phyloP scores from a whole-genome alignment of 1,284 basidiomycete genomes.

The Trametes sp. region DNA sequence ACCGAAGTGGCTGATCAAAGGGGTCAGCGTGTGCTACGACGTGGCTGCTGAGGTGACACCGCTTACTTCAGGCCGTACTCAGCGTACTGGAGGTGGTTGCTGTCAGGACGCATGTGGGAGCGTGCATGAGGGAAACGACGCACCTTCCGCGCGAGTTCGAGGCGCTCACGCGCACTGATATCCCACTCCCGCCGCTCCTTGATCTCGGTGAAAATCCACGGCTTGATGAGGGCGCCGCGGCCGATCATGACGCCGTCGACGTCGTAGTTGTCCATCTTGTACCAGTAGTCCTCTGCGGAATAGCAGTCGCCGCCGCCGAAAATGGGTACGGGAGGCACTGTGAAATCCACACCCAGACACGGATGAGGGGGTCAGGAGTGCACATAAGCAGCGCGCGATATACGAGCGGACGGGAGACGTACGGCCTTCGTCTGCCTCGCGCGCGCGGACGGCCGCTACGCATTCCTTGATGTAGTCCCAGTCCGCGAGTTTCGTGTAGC shows the following conservation, averaged over 20 bases:
- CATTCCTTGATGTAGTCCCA: constrained; percentile 93
- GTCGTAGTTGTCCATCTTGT: constrained; percentile 76
- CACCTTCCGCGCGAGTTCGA: constrained; percentile 86
- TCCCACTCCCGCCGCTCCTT: constrained; percentile 95
- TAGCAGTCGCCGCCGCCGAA: constrained; percentile 97
- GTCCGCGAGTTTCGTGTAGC: constrained; percentile 88
- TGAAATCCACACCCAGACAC: too few species aligned
- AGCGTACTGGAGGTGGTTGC: constrained; percentile 60
- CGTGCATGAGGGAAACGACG: constrained; percentile 23
- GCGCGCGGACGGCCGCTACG: constrained; percentile 83
- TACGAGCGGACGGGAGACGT: constrained; percentile 41
- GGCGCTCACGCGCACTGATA: constrained; percentile 89
- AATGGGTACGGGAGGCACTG: constrained; percentile 88
- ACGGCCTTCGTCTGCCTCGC: constrained; percentile 80
- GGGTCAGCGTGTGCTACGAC: neutral
- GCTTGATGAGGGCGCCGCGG: constrained; percentile 94
- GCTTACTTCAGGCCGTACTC: constrained; percentile 80
- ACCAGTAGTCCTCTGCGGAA: constrained; percentile 86
- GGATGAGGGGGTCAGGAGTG: too few species aligned
- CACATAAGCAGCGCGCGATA: too few species aligned
- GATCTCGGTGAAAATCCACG: constrained; percentile 97
- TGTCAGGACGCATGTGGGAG: neutral
- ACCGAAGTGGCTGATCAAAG: constrained; percentile 74
- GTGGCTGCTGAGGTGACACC: constrained; percentile 8
- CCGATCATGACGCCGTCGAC: constrained; percentile 98